A percentile compares a stretch with the other conserved stretches of the same genome.
Evolutionary conservation across 768 basidiomycete species (phyloP).

Genomic region (Cystobasidium ongulense): DNA sequence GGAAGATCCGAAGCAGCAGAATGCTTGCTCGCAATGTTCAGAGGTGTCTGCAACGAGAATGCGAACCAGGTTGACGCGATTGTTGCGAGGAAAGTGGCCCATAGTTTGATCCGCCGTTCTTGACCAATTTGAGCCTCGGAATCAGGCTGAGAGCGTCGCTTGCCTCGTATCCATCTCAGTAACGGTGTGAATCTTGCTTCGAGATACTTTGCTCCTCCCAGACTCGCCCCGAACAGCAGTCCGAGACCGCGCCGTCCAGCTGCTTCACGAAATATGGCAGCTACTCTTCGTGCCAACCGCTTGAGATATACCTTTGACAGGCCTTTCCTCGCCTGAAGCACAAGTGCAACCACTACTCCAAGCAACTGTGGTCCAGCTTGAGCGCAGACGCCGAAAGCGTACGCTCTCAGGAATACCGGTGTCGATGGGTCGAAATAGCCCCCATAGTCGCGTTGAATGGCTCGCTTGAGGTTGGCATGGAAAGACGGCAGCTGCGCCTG

Average conservation of each 20-base stretch:
- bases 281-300: not conserved
- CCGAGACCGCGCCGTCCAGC: slow-evolving; percentile 16
- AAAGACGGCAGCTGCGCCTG: slow-evolving; percentile 6
- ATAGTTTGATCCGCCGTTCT: not conserved
- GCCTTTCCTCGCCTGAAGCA: not conserved
- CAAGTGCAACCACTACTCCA: slow-evolving; percentile 3
- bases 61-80: not conserved
- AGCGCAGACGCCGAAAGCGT: slow-evolving; percentile 26
- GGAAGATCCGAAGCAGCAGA: slow-evolving; percentile 3
- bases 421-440: slow-evolving; percentile 32
- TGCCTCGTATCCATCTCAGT: not conserved
- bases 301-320: not conserved
- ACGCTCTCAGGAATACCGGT: slow-evolving; percentile 32
- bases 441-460: not conserved
- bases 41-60: slow-evolving; percentile 2
- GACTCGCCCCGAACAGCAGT: slow-evolving; percentile 23
- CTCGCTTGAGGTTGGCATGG: slow-evolving; percentile 11
- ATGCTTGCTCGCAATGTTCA: not conserved
- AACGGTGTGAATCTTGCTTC: slow-evolving; percentile 2
- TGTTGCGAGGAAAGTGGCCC: not conserved
- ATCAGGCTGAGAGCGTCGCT: not conserved
- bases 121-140: not conserved
- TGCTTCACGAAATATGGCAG: not conserved
- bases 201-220: slow-evolving; percentile 33
- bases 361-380: slow-evolving; percentile 16